Base-by-base conservation (phyloP, 1,284 basidiomycete genomes). In the Ceratobasidium sp. region DNA sequence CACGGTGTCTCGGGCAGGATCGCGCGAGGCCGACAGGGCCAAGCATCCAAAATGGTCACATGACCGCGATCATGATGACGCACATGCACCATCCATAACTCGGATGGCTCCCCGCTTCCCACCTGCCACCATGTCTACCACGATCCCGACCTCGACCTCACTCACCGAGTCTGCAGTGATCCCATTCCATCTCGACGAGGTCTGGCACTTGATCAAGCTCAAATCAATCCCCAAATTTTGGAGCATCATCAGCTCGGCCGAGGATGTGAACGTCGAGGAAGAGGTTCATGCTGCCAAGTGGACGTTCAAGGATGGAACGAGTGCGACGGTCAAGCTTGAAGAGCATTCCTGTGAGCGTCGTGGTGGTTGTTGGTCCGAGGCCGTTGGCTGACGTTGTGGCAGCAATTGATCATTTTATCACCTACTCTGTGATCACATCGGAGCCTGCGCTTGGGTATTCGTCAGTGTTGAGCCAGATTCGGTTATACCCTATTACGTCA, bases 61-160 rank as follows among this genome's bases (percentile, higher is more conserved):
- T 69, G 66, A 69, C 54, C 66, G 66, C 42, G 66, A 69, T 69
- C 33, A 53, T 18, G n/a, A 67, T 67, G 64, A 67, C 64, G 64
- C 64, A 54, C 54, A 12, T 30, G 11, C n/a, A 18, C 16, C 23
- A 44, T 49, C 48, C n/a, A 51, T 6, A 18, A n/a, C 18, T 21
- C 25, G 33, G 28, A 56, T n/a, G 14, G 49, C 23, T 7, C 30
- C 6, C 21, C 25, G 9, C 56, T 18, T 18, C 56, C 18, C 56
- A 33, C 33, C 56, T 2, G 14, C 56, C 30, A 69, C 18, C 51
- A 67, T 67, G 64, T 56, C 64, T 28, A 28, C 61, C 44, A 36
- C 21, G 30, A 69, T 69, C 54, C 66, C 66, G 18, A 69, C 66
- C 7, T 54, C 54, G 28, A 69, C 66, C 21, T 69, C 66, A 25